phyloP scores from a whole-genome alignment of 805 yeast genomes.

The Candida corydali region DNA sequence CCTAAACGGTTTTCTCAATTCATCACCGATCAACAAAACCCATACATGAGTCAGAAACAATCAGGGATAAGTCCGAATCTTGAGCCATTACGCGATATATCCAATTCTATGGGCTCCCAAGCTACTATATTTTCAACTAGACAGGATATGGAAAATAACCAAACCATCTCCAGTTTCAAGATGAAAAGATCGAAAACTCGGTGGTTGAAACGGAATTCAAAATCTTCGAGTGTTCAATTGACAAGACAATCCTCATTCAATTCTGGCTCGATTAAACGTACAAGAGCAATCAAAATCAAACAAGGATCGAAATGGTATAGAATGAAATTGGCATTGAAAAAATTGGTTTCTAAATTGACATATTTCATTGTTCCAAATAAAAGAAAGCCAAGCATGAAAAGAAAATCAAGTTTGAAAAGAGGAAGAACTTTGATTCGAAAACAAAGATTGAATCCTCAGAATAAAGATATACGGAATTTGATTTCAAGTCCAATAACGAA shows the following conservation, averaged over 20 bases:
- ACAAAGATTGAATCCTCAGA: slow-evolving; percentile 14
- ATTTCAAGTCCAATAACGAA: slow-evolving; percentile 13
- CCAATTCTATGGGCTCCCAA: slow-evolving; percentile 39
- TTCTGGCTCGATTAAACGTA: slow-evolving; percentile 18
- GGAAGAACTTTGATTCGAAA: slow-evolving; percentile 14
- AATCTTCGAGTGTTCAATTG: slow-evolving; percentile 5
- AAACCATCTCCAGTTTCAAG: too few relatives aligned
- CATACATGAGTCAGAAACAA: slow-evolving; percentile 15
- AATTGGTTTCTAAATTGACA: slow-evolving; percentile 19
- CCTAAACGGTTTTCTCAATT: slow-evolving; percentile 40
- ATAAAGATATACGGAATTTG: slow-evolving; percentile 1
- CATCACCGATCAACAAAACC: slow-evolving; percentile 31
- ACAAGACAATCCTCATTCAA: slow-evolving; percentile 9
- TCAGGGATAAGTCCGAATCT: slow-evolving; percentile 12
- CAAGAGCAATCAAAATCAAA: slow-evolving; percentile 30
- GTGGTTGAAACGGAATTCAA: not conserved
- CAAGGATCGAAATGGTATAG: slow-evolving; percentile 32
- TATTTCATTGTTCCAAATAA: slow-evolving; percentile 22
- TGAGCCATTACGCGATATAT: slow-evolving; percentile 20
- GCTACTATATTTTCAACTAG: slow-evolving; percentile 44
- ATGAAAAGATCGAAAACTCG: not conserved
- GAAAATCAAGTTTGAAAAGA: slow-evolving; percentile 4
- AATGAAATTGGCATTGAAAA: slow-evolving; percentile 22
- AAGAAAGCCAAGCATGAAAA: slow-evolving; percentile 18
- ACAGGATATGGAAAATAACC: slow-evolving; percentile 6